A percentile compares a stretch with the other conserved stretches of the same genome.
These are phyloP conservation scores for Leishmania mexicana DNA, from an alignment of 208 protist genomes.

Conservation along the genomic window DNA sequence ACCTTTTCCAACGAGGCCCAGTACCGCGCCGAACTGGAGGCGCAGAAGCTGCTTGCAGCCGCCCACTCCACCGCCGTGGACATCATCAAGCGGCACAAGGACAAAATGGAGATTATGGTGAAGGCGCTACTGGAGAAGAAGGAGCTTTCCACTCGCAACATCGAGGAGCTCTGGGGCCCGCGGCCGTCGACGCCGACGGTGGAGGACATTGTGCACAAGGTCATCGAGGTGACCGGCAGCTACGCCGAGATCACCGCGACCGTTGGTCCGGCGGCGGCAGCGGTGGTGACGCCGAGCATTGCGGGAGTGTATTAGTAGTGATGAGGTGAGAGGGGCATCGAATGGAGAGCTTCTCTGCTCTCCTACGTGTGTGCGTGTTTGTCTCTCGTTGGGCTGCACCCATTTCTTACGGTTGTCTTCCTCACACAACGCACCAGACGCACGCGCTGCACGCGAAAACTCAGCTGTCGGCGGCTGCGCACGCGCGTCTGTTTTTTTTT, in stretches of 20 bases:
- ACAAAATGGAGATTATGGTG: slow-evolving; percentile 64
- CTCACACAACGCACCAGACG: not conserved
- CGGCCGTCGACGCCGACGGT: slow-evolving; percentile 68
- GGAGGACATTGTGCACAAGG: slow-evolving; percentile 49
- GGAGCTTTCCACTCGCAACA: slow-evolving; percentile 73
- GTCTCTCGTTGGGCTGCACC: not conserved
- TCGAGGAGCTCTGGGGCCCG: slow-evolving; percentile 74
- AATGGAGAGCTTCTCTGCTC: not conserved
- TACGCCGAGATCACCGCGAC: slow-evolving; percentile 5
- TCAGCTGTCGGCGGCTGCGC: not conserved
- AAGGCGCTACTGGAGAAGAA: slow-evolving; percentile 74
- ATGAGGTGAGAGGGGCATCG: not conserved
- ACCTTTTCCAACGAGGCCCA: slow-evolving; percentile 82
- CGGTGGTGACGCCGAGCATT: not conserved
- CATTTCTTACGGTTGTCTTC: not conserved
- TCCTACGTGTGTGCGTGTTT: not conserved
- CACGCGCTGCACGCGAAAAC: too few relatives aligned
- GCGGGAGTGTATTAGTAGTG: not conserved
- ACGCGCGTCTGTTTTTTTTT: not conserved
- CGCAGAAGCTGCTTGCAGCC: slow-evolving; percentile 63
- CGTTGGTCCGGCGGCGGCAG: slow-evolving; percentile 19
- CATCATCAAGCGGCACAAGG: slow-evolving; percentile 53
- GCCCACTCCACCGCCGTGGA: slow-evolving; percentile 64
- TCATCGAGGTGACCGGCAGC: slow-evolving; percentile 16
- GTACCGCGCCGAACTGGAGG: slow-evolving; percentile 75